These are phyloP conservation scores for Entelexis sorbosivorans DNA, from an alignment of 1,139 yeast genomes.

Conservation along the genomic window DNA sequence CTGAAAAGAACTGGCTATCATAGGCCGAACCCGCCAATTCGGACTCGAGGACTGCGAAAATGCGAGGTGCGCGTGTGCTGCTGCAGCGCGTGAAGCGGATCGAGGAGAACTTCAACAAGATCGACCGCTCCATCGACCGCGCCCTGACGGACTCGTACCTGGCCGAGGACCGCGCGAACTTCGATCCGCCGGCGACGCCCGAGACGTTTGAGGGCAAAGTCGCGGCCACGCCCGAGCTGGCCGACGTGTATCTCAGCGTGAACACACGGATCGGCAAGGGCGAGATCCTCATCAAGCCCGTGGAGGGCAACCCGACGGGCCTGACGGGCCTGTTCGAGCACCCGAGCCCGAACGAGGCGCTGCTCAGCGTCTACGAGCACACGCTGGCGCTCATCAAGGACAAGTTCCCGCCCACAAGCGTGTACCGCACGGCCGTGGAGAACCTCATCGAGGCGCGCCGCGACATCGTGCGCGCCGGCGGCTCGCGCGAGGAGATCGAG, in stretches of 20 bases:
- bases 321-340: constrained; percentile 67
- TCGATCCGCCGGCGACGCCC: constrained; percentile 16
- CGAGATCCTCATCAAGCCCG: constrained; percentile 53
- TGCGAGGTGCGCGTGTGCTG: constrained; percentile 21
- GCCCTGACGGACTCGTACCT: constrained; percentile 19
- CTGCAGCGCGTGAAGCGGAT: constrained; percentile 18
- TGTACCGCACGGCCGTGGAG: constrained; percentile 68
- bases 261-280: constrained; percentile 22
- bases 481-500: constrained; percentile 59
- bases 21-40: constrained; percentile 6
- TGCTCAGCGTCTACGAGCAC: constrained; percentile 57
- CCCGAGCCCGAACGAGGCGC: constrained; percentile 76
- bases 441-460: constrained; percentile 61
- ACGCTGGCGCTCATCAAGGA: constrained; percentile 50
- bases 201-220: constrained; percentile 21
- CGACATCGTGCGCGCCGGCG: constrained; percentile 52
- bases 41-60: constrained; percentile 8
- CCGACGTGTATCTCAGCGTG: constrained; percentile 23
- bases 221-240: constrained; percentile 24
- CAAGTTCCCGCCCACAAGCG: constrained; percentile 57
- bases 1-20: neutral
- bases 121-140: constrained; percentile 20
- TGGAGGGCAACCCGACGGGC: constrained; percentile 62
- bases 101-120: constrained; percentile 21
- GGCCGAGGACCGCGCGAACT: constrained; percentile 19